phyloP scores from a whole-genome alignment of 2,329 filamentous ascomycete species.

The Paraphaeosphaeria sporulosa region DNA sequence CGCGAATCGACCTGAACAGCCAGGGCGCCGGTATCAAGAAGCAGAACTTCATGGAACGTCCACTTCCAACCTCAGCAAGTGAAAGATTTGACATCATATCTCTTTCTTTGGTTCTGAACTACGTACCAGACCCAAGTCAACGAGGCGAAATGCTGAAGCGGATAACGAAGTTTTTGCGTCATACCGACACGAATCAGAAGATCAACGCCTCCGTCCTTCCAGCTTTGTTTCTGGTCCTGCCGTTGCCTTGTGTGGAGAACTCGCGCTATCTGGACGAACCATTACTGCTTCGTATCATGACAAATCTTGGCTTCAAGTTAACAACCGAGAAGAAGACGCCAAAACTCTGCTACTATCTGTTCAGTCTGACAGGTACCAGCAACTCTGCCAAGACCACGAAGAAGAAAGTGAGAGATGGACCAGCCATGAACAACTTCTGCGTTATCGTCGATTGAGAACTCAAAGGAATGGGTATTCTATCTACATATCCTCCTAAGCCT shows the following conservation, averaged over 20 bases:
- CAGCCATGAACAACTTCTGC: conserved; percentile 87
- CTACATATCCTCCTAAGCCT: neutral
- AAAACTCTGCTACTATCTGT: conserved; percentile 91
- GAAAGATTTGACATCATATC: conserved; percentile 89
- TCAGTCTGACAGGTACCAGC: conserved; percentile 61
- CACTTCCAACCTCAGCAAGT: conserved; percentile 67
- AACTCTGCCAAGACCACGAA: conserved; percentile 66
- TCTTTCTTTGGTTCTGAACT: conserved; percentile 92
- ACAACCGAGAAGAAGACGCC: conserved; percentile 74
- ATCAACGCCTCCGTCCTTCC: conserved; percentile 53
- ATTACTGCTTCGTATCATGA: conserved; percentile 76
- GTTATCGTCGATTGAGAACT: conserved; percentile 65
- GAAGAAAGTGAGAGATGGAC: conserved; percentile 77
- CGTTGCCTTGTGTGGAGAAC: conserved; percentile 86
- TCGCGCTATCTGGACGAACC: conserved; percentile 85
- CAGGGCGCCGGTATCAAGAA: conserved; percentile 81
- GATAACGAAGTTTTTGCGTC: conserved; percentile 43
- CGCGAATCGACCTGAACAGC: conserved; percentile 89
- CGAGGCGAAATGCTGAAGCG: conserved; percentile 82
- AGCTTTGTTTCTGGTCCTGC: conserved; percentile 86
- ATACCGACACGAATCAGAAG: conserved; percentile 14
- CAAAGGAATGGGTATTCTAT: neutral
- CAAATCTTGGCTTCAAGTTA: conserved; percentile 74
- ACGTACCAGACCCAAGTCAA: conserved; percentile 77
- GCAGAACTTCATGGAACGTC: conserved; percentile 93